phyloP scores from a whole-genome alignment of 495 filamentous ascomycete genomes.

The Lasiosphaeria ovina region DNA sequence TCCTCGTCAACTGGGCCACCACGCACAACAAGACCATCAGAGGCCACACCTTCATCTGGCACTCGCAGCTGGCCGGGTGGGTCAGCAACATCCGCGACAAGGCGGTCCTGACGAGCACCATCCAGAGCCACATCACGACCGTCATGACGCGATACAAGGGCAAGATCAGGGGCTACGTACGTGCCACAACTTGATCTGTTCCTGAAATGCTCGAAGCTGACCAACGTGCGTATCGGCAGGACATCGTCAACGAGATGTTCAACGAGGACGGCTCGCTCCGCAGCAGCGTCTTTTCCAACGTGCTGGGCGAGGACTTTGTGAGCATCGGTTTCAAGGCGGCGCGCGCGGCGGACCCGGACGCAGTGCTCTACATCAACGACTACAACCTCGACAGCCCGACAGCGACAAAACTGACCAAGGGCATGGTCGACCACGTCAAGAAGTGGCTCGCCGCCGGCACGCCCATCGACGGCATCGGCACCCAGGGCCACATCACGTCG shows the following conservation, averaged over 20 bases:
- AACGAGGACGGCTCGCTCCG: slow-evolving; percentile 60
- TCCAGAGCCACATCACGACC: slow-evolving; percentile 59
- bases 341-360: slow-evolving; percentile 54
- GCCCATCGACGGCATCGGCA: slow-evolving; percentile 73
- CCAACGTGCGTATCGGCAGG: slow-evolving; percentile 28
- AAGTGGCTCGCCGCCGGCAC: slow-evolving; percentile 63
- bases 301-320: slow-evolving; percentile 58
- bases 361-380: slow-evolving; percentile 68
- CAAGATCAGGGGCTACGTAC: slow-evolving; percentile 59
- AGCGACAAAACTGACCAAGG: slow-evolving; percentile 53
- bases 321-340: slow-evolving; percentile 62
- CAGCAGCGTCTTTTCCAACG: slow-evolving; percentile 55
- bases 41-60: slow-evolving; percentile 63
- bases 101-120: slow-evolving; percentile 48
- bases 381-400: slow-evolving; percentile 56
- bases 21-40: slow-evolving; percentile 57
- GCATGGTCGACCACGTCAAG: slow-evolving; percentile 63
- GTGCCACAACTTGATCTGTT: slow-evolving; percentile 12
- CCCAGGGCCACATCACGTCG: slow-evolving; percentile 60
- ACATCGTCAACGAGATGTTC: slow-evolving; percentile 69
- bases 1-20: slow-evolving; percentile 59
- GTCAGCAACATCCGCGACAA: slow-evolving; percentile 54
- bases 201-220: neutral
- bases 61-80: slow-evolving; percentile 63
- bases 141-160: slow-evolving; percentile 59